Percentiles rank a stretch among this genome's conserved stretches.
Conservation (phyloP, 306 rosid species). For the Ormosia emarginata region DNA sequence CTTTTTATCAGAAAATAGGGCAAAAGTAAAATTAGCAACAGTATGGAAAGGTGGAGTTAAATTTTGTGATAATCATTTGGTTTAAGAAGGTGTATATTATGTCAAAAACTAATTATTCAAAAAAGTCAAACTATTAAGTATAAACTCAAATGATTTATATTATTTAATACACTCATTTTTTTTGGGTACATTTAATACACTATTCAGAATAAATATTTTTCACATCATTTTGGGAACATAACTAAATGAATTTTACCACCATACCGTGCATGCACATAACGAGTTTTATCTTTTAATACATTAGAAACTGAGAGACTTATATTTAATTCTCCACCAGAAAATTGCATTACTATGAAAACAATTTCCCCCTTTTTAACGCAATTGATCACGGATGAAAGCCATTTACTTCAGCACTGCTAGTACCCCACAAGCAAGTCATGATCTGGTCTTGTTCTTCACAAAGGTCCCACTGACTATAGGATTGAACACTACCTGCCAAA, state of each 20-base stretch:
- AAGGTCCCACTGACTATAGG: constrained; percentile 28
- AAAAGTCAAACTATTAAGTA: too few species aligned
- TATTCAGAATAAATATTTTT: background rate
- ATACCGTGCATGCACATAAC: background rate
- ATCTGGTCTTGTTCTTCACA: constrained; percentile 33
- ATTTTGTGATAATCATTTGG: background rate
- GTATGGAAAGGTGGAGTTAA: background rate
- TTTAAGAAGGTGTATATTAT: background rate
- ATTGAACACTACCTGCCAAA: constrained; percentile 37
- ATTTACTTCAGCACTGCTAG: constrained; percentile 7
- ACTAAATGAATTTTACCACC: background rate
- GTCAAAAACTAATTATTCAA: background rate
- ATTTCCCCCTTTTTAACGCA: background rate
- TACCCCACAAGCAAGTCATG: constrained; percentile 43
- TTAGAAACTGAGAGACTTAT: background rate
- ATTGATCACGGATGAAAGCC: constrained; percentile 10
- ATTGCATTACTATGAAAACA: background rate
- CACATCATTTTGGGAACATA: background rate
- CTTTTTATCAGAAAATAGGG: too few species aligned
- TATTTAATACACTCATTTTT: background rate
- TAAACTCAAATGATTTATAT: background rate
- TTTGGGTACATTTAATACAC: background rate
- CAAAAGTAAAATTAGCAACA: background rate
- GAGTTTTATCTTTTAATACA: background rate
- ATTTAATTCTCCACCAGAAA: background rate